phyloP scores from a whole-genome alignment of 139 green algal genomes.

The Trebouxia sp. region DNA sequence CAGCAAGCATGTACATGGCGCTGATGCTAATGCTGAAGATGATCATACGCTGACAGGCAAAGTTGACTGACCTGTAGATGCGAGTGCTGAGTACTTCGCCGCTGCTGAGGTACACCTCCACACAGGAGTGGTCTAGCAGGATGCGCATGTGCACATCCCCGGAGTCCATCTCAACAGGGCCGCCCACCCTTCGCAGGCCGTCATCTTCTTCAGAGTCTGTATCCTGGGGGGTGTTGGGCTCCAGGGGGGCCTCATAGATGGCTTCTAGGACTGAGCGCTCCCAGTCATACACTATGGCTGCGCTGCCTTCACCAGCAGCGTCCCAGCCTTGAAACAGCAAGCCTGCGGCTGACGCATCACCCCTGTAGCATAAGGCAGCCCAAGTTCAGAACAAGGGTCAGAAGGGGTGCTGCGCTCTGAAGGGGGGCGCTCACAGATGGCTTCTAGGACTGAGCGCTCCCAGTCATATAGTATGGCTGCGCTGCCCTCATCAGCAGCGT shows the following conservation, averaged over 20 bases:
- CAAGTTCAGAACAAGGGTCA: background rate
- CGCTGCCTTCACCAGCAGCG: conserved; percentile 65
- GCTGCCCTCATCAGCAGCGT: conserved; percentile 63
- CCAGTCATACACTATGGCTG: conserved; percentile 80
- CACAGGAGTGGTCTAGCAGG: conserved; percentile 74
- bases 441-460: conserved; percentile 49
- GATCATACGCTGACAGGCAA: background rate
- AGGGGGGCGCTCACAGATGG: conserved; percentile 46
- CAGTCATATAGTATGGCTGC: conserved; percentile 81
- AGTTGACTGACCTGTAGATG: conserved; percentile 55
- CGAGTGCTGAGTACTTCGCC: conserved; percentile 70
- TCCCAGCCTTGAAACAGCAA: conserved; percentile 70
- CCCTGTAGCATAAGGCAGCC: conserved; percentile 25
- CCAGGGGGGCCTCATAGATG: conserved; percentile 44
- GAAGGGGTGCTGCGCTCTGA: too few species aligned
- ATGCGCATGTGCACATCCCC: conserved; percentile 65
- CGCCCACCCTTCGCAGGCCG: conserved; percentile 51
- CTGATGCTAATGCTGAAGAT: too few species aligned
- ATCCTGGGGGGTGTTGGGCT: conserved; percentile 3
- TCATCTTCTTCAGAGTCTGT: background rate
- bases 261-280: conserved; percentile 47
- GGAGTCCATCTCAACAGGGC: conserved; percentile 47
- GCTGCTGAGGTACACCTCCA: conserved; percentile 65
- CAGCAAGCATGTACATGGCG: too few species aligned
- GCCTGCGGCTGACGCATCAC: conserved; percentile 40